Conservation (phyloP, 805 yeast species). For the Naumovozyma castellii region DNA sequence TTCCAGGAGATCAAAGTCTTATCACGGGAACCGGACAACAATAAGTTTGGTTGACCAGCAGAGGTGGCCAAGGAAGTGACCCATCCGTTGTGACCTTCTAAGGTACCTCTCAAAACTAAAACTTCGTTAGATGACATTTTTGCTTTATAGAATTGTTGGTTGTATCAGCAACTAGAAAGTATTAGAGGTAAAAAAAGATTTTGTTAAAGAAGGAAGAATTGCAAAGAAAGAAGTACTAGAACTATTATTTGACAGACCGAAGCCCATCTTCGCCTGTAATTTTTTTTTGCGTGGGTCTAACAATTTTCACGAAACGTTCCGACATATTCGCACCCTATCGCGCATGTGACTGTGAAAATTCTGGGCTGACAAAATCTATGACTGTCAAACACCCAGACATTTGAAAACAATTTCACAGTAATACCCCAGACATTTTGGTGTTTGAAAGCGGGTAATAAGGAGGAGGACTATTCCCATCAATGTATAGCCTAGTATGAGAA, state of each 20-base stretch:
- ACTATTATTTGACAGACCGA: neutral
- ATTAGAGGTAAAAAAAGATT: neutral
- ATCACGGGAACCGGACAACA: constrained; percentile 98
- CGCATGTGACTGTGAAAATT: neutral
- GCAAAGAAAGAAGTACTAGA: neutral
- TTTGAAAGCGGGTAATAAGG: neutral
- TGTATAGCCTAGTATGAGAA: too few species aligned
- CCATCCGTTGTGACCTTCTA: constrained; percentile 96
- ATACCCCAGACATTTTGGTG: neutral
- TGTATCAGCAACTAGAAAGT: too few species aligned
- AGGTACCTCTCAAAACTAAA: constrained; percentile 98
- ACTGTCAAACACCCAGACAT: neutral
- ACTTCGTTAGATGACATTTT: constrained; percentile 78
- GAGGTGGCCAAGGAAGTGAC: constrained; percentile 98
- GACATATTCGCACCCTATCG: constrained; percentile 13
- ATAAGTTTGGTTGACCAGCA: constrained; percentile 94
- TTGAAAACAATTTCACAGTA: neutral
- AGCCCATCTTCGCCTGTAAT: too few species aligned
- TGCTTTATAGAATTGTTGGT: constrained; percentile 5
- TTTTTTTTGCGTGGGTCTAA: constrained; percentile 10
- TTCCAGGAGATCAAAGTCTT: constrained; percentile 98
- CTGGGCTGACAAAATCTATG: neutral
- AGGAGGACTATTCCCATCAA: too few species aligned
- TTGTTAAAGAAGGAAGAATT: neutral
- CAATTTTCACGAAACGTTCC: constrained; percentile 21